Percentiles rank a stretch among this genome's conserved stretches.
Conservation (phyloP, 2,329 filamentous ascomycete genomes). For the Xylaria polymorpha region DNA sequence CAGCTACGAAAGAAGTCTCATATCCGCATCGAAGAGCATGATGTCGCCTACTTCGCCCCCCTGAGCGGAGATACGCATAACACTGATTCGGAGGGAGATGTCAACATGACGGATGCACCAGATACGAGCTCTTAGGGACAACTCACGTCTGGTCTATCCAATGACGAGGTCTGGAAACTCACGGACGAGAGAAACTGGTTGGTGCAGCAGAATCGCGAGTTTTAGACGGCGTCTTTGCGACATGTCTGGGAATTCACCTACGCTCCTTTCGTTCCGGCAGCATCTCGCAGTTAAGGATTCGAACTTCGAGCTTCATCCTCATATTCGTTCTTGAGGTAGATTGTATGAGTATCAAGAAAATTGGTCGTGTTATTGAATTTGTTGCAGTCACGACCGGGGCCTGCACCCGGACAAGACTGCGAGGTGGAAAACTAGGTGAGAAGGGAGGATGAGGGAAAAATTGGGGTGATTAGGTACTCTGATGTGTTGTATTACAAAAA, state of each 20-base stretch:
- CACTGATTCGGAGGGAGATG: conserved; percentile 10
- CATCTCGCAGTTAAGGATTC: not conserved
- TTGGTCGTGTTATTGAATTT: not conserved
- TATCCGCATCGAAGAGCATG: conserved; percentile 4
- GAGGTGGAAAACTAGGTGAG: not conserved
- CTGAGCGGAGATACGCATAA: not conserved
- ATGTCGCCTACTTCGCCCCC: conserved; percentile 17
- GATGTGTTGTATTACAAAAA: not conserved
- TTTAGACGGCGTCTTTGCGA: conserved; percentile 5
- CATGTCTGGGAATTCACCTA: not conserved
- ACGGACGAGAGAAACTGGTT: conserved; percentile 47
- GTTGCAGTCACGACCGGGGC: not conserved
- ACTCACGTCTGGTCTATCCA: conserved; percentile 40
- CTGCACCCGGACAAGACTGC: not conserved
- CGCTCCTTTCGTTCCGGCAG: conserved; percentile 6
- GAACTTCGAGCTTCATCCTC: not conserved
- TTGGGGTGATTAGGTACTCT: not conserved
- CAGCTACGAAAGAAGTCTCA: conserved; percentile 43
- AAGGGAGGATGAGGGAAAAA: conserved; percentile 29
- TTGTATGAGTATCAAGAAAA: not conserved
- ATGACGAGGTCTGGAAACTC: conserved; percentile 45
- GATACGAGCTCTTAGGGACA: conserved; percentile 18
- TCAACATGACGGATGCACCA: not conserved
- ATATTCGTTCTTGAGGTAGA: not conserved
- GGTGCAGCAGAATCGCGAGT: conserved; percentile 39